Percentiles rank a stretch among this genome's conserved stretches.
These are phyloP conservation scores for Metschnikowia lunata DNA, from an alignment of 805 yeast genomes.

Conservation along the genomic window DNA sequence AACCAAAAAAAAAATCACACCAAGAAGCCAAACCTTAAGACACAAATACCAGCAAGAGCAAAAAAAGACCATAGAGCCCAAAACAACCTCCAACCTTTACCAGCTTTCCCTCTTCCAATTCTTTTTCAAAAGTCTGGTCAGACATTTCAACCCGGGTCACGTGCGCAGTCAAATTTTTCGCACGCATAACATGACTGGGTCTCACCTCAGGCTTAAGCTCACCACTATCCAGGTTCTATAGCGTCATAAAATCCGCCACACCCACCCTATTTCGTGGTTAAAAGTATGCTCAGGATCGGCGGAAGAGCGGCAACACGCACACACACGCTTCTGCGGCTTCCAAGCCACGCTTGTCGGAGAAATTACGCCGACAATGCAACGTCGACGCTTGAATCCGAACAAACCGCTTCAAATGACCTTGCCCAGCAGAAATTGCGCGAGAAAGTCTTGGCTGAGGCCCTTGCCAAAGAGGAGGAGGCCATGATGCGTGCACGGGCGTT, in stretches of 20 bases:
- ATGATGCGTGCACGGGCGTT: slow-evolving; percentile 30
- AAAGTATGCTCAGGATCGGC: slow-evolving; percentile 3
- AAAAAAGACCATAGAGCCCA: too few relatives aligned
- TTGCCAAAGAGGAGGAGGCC: slow-evolving; percentile 42
- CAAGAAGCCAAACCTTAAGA: too few relatives aligned
- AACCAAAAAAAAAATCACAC: too few relatives aligned
- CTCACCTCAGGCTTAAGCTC: too few relatives aligned
- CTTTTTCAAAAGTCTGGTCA: too few relatives aligned
- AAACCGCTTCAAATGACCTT: neutral
- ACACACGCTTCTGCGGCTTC: neutral
- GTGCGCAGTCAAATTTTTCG: too few relatives aligned
- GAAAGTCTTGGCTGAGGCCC: slow-evolving; percentile 39
- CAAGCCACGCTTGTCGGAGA: neutral
- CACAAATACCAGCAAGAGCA: too few relatives aligned
- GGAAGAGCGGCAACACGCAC: neutral
- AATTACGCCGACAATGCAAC: neutral
- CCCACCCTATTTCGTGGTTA: neutral
- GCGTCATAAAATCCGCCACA: neutral
- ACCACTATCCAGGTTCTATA: too few relatives aligned
- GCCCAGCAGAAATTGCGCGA: slow-evolving; percentile 26
- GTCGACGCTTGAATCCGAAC: neutral
- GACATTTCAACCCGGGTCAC: too few relatives aligned
- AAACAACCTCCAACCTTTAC: too few relatives aligned
- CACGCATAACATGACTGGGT: too few relatives aligned
- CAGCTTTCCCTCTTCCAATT: too few relatives aligned